A percentile compares a stretch with the other conserved stretches of the same genome.
These are phyloP conservation scores for Sextonia rubra DNA, from an alignment of 164 flowering plant species.

Conservation along the genomic window DNA sequence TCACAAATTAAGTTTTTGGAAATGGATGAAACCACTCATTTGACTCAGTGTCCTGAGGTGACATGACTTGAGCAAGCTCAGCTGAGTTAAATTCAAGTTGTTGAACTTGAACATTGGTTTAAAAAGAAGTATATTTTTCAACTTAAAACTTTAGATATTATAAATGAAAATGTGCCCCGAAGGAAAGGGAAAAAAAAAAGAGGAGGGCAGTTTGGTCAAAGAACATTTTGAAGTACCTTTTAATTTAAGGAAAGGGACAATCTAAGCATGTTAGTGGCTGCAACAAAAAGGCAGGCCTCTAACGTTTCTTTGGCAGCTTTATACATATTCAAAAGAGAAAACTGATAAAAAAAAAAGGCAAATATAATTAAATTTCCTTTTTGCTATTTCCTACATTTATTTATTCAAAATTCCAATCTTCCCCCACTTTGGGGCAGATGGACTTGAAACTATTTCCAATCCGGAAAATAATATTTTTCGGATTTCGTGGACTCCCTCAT, in stretches of 20 bases:
- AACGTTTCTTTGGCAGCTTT: conserved; percentile 30
- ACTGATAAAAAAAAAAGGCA: neutral
- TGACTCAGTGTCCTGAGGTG: too few species aligned
- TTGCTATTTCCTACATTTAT: neutral
- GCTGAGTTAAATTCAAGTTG: too few species aligned
- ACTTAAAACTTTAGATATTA: too few species aligned
- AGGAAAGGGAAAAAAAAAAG: neutral
- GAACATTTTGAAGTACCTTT: neutral
- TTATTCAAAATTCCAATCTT: too few species aligned
- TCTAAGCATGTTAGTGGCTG: conserved; percentile 49
- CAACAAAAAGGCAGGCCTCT: conserved; percentile 29
- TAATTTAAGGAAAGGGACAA: conserved; percentile 47
- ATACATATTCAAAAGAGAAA: conserved; percentile 10
- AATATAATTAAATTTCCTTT: conserved; percentile 2
- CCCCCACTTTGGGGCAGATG: conserved; percentile 19
- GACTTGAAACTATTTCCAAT: conserved; percentile 54
- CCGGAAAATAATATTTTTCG: conserved; percentile 42
- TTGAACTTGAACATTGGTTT: too few species aligned
- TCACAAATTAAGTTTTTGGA: too few species aligned
- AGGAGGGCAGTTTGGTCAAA: neutral
- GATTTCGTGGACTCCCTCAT: conserved; percentile 19
- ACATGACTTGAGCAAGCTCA: too few species aligned
- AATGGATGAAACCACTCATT: too few species aligned
- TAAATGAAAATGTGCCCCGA: too few species aligned
- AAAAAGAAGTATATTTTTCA: too few species aligned